Evolutionary conservation across 2,329 filamentous ascomycete species (phyloP).

Genomic region (Thielaviopsis populi): DNA sequence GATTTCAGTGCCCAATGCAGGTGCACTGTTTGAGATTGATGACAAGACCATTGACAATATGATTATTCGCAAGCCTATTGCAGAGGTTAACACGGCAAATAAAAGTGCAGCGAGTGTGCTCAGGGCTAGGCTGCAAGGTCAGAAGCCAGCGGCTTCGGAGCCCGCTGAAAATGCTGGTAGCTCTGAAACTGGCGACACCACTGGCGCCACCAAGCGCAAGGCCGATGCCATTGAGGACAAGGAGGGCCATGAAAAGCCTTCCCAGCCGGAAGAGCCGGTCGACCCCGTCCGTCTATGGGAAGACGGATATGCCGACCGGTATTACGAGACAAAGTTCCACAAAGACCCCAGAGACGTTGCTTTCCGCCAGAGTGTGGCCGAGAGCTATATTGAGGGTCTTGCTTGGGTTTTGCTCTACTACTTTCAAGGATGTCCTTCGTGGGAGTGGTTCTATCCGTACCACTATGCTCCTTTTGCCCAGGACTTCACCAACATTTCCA

Average conservation of each 20-base stretch:
- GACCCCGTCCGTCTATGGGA: conserved; percentile 91
- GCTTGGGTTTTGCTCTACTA: conserved; percentile 95
- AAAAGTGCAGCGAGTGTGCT: conserved; percentile 85
- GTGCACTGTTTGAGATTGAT: conserved; percentile 13
- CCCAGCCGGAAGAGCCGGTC: conserved; percentile 44
- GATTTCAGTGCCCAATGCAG: conserved; percentile 13
- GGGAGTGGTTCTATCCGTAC: conserved; percentile 99
- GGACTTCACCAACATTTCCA: conserved; percentile 72
- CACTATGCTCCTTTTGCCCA: conserved; percentile 96
- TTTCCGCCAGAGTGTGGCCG: conserved; percentile 78
- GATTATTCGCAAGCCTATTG: conserved; percentile 67
- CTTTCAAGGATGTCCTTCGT: conserved; percentile 93
- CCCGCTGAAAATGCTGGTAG: not conserved
- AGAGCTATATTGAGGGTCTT: conserved; percentile 85
- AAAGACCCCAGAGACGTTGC: conserved; percentile 65
- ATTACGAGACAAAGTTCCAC: conserved; percentile 93
- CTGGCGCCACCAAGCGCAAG: conserved; percentile 53
- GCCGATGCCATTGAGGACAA: conserved; percentile 51
- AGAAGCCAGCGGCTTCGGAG: not conserved
- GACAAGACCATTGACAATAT: conserved; percentile 50
- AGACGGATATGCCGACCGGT: conserved; percentile 83
- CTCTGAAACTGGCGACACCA: not conserved
- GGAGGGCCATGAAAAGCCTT: conserved; percentile 36
- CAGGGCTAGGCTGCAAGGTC: conserved; percentile 58
- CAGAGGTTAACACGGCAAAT: conserved; percentile 68